Conservation (phyloP, 352 stramenopile species). For the Globisporangium orthogonon region DNA sequence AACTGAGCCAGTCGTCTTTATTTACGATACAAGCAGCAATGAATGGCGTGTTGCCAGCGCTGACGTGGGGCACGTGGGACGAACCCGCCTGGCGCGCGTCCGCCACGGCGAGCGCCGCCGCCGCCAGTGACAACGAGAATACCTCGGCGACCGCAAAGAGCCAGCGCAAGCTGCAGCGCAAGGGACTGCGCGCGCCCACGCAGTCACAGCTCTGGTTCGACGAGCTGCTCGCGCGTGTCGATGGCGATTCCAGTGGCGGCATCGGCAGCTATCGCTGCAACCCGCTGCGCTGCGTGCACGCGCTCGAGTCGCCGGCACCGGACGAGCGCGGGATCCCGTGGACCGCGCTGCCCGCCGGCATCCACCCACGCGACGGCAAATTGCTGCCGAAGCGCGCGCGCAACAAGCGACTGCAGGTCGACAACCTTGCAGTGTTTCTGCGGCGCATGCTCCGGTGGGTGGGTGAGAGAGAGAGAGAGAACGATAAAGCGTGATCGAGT, state of each 20-base stretch:
- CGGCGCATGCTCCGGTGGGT: conserved; percentile 47
- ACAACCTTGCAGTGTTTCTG: conserved; percentile 73
- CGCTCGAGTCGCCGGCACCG: background rate
- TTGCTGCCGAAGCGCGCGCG: conserved; percentile 37
- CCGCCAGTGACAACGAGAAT: background rate
- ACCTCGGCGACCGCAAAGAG: conserved; percentile 22
- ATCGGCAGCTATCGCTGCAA: conserved; percentile 52
- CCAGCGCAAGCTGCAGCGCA: conserved; percentile 41
- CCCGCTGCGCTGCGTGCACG: conserved; percentile 43
- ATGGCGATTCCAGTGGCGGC: conserved; percentile 15
- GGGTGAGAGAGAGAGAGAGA: background rate
- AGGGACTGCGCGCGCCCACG: conserved; percentile 31
- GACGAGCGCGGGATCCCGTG: conserved; percentile 42
- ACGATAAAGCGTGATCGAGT: too few relatives aligned
- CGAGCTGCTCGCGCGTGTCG: conserved; percentile 52
- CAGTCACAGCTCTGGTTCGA: conserved; percentile 69
- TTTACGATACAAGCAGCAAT: conserved; percentile 17
- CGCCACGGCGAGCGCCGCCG: background rate
- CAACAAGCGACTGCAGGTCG: conserved; percentile 75
- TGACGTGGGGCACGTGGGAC: conserved; percentile 80
- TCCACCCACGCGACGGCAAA: conserved; percentile 66
- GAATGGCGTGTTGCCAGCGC: conserved; percentile 60
- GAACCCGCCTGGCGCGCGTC: conserved; percentile 18
- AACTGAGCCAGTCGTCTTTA: background rate
- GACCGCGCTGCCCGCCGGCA: conserved; percentile 46